Percentiles rank a stretch among this genome's conserved stretches.
These are phyloP conservation scores for Cordyceps javanica DNA, from an alignment of 2,329 filamentous ascomycete genomes.

Conservation along the genomic window DNA sequence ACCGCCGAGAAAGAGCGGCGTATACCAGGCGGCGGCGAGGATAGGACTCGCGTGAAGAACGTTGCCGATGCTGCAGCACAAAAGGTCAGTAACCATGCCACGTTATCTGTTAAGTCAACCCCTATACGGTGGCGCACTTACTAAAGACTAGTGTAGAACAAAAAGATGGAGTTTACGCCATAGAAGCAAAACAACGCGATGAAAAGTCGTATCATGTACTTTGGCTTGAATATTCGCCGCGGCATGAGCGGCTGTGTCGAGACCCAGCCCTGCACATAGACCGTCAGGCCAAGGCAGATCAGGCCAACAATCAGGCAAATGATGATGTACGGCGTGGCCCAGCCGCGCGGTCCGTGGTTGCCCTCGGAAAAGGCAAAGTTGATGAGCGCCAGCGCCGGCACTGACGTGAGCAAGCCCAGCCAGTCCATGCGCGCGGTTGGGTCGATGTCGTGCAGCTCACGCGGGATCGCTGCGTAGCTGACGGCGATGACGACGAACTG, in stretches of 20 bases:
- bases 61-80: constrained; percentile 2
- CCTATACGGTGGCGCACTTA: constrained; percentile 28
- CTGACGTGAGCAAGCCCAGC: constrained; percentile 47
- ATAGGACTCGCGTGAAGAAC: neutral
- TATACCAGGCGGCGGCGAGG: constrained; percentile 9
- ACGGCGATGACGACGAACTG: constrained; percentile 43
- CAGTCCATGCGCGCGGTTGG: constrained; percentile 49
- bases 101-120: neutral
- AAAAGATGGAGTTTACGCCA: constrained; percentile 51
- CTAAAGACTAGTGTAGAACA: constrained; percentile 56
- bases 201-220: constrained; percentile 49
- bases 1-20: constrained; percentile 8
- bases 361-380: constrained; percentile 64
- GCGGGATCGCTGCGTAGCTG: constrained; percentile 32
- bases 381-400: constrained; percentile 54
- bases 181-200: constrained; percentile 50
- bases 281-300: constrained; percentile 43
- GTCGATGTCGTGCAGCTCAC: constrained; percentile 24
- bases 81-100: neutral
- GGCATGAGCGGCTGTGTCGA: constrained; percentile 57
- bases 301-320: constrained; percentile 52
- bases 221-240: constrained; percentile 53
- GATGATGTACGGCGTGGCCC: constrained; percentile 61
- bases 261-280: constrained; percentile 59
- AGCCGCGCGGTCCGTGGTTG: constrained; percentile 53